Percentiles rank a stretch among this genome's conserved stretches.
These are phyloP conservation scores for Cruciata laevipes DNA, from an alignment of 257 asterid genomes.

Conservation along the genomic window DNA sequence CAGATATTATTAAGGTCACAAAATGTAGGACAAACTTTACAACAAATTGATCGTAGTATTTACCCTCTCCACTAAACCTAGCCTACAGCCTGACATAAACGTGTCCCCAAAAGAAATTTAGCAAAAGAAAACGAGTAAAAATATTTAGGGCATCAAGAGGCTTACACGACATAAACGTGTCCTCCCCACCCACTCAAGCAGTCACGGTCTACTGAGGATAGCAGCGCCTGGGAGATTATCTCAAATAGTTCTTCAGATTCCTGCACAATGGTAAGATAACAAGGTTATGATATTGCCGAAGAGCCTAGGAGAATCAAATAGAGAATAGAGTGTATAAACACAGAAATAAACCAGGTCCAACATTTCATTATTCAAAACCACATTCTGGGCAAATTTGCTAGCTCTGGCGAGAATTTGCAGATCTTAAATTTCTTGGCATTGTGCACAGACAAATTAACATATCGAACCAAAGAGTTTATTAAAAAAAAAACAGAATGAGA, in stretches of 20 bases:
- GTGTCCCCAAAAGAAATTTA: too few relatives aligned
- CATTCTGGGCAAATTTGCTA: background rate
- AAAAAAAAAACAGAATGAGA: background rate
- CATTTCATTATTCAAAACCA: background rate
- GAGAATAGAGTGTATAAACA: background rate
- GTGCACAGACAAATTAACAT: background rate
- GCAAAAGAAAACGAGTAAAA: background rate
- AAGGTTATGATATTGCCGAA: background rate
- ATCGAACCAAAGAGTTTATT: background rate
- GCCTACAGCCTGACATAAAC: background rate
- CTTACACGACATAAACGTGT: slow-evolving; percentile 92
- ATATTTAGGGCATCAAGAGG: background rate
- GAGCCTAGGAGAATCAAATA: background rate
- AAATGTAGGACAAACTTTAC: background rate
- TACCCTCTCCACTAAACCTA: too few relatives aligned
- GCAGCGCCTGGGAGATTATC: slow-evolving; percentile 87
- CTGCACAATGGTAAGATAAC: slow-evolving; percentile 27
- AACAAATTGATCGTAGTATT: background rate
- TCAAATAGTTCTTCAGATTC: slow-evolving; percentile 85
- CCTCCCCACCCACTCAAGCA: slow-evolving; percentile 99
- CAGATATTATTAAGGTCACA: background rate
- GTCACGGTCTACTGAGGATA: slow-evolving; percentile 88
- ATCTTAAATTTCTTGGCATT: background rate
- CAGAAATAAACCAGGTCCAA: background rate
- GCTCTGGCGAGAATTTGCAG: background rate